A percentile compares a stretch with the other conserved stretches of the same genome.
Evolutionary conservation across 345 rosid species (phyloP).

Genomic region (Camelina neglecta): DNA sequence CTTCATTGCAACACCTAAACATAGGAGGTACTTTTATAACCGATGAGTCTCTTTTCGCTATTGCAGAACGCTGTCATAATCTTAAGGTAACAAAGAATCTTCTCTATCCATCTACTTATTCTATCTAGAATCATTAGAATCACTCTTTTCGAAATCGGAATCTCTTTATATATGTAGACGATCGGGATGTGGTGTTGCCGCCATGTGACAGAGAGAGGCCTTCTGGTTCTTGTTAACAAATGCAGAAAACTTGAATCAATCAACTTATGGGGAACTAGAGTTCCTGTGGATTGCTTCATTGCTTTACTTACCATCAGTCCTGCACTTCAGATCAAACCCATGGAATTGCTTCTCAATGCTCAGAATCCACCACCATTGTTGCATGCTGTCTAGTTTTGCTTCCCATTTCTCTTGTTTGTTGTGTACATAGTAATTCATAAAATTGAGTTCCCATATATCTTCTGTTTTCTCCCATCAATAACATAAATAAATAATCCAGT

Average conservation of each 20-base stretch:
- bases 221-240: constrained; percentile 62
- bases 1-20: constrained; percentile 75
- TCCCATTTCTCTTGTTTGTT: background rate
- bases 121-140: background rate
- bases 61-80: constrained; percentile 76
- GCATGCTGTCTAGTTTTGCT: constrained; percentile 52
- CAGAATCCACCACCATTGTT: constrained; percentile 48
- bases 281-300: constrained; percentile 69
- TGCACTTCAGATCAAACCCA: constrained; percentile 70
- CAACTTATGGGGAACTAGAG: constrained; percentile 87
- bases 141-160: background rate
- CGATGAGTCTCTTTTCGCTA: constrained; percentile 75
- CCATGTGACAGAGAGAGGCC: constrained; percentile 78
- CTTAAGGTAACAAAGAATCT: constrained; percentile 57
- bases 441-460: constrained; percentile 11
- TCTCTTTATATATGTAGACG: constrained; percentile 47
- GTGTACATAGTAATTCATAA: constrained; percentile 40
- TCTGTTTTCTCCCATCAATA: constrained; percentile 12
- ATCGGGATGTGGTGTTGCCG: constrained; percentile 92
- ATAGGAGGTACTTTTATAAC: constrained; percentile 92
- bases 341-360: constrained; percentile 46
- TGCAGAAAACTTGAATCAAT: constrained; percentile 77
- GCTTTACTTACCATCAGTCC: constrained; percentile 69
- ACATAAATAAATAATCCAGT: constrained; percentile 5
- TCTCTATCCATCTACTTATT: background rate